Percentiles rank a stretch among this genome's conserved stretches.
Evolutionary conservation across 106 monocot species (phyloP).

Genomic region (Acorus gramineus): DNA sequence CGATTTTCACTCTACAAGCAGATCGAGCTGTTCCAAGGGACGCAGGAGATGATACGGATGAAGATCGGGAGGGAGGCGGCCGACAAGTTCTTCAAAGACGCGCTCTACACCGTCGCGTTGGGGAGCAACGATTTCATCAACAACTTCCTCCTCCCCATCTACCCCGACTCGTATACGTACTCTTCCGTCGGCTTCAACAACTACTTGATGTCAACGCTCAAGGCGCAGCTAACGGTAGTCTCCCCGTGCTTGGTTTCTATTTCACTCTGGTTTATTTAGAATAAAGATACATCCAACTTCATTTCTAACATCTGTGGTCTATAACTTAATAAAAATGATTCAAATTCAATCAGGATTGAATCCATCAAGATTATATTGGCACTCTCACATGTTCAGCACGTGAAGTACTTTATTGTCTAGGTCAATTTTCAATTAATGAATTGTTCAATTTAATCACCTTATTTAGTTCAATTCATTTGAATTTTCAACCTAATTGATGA

Average conservation of each 20-base stretch:
- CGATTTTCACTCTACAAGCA: conserved; percentile 86
- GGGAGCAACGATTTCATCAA: conserved; percentile 99
- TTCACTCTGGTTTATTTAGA: not conserved
- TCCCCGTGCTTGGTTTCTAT: not conserved
- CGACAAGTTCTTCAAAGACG: conserved; percentile 49
- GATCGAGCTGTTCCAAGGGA: conserved; percentile 85
- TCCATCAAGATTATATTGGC: too few species aligned
- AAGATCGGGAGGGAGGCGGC: conserved; percentile 54
- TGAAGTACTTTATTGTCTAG: too few species aligned
- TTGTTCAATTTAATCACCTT: too few species aligned
- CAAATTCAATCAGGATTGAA: too few species aligned
- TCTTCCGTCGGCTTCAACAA: conserved; percentile 44
- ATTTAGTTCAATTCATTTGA: too few species aligned
- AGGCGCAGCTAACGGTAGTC: conserved; percentile 54
- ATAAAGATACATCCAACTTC: too few species aligned
- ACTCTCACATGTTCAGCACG: too few species aligned
- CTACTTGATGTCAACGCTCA: conserved; percentile 50
- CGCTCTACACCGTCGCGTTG: conserved; percentile 58
- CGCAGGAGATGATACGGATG: conserved; percentile 55
- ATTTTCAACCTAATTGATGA: too few species aligned
- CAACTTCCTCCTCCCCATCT: conserved; percentile 79
- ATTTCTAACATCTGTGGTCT: too few species aligned
- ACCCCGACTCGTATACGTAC: conserved; percentile 78
- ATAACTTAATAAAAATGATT: too few species aligned
- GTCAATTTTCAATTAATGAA: too few species aligned